phyloP scores from a whole-genome alignment of 495 filamentous ascomycete genomes.

The Lindgomyces ingoldianus region DNA sequence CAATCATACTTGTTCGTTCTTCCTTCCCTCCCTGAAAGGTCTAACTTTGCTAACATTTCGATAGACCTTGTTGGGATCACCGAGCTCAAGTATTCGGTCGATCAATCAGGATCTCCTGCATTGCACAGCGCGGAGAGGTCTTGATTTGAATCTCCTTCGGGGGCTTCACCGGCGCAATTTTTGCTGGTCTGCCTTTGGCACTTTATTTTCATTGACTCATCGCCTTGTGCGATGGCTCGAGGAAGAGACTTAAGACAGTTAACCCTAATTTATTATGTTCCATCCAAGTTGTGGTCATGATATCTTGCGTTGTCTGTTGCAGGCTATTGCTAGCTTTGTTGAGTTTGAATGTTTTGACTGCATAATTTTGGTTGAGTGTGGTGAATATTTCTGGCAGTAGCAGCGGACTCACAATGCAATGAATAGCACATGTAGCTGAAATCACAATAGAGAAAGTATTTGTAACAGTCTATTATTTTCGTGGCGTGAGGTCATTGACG shows the following conservation, averaged over 20 bases:
- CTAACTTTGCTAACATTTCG: slow-evolving; percentile 49
- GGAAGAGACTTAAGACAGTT: slow-evolving; percentile 29
- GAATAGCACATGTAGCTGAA: no score
- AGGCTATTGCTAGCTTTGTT: no score
- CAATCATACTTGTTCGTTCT: slow-evolving; percentile 11
- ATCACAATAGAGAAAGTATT: no score
- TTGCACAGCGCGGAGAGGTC: slow-evolving; percentile 73
- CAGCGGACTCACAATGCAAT: no score
- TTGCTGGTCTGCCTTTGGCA: slow-evolving; percentile 55
- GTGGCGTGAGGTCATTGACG: no score
- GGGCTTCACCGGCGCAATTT: slow-evolving; percentile 70
- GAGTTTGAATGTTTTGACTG: no score
- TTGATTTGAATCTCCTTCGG: slow-evolving; percentile 66
- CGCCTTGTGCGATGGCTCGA: slow-evolving; percentile 42
- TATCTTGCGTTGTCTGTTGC: no score
- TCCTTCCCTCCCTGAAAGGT: neutral
- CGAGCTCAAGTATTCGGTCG: slow-evolving; percentile 62
- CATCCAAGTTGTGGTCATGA: no score
- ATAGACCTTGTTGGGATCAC: slow-evolving; percentile 71
- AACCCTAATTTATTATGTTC: no score
- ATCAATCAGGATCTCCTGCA: slow-evolving; percentile 68
- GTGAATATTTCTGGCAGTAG: no score
- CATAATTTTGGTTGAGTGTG: no score
- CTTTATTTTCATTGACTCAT: slow-evolving; percentile 54
- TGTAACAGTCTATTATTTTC: no score